Evolutionary conservation across 2,329 filamentous ascomycete species (phyloP).

Genomic region (Neocucurbitaria cava): DNA sequence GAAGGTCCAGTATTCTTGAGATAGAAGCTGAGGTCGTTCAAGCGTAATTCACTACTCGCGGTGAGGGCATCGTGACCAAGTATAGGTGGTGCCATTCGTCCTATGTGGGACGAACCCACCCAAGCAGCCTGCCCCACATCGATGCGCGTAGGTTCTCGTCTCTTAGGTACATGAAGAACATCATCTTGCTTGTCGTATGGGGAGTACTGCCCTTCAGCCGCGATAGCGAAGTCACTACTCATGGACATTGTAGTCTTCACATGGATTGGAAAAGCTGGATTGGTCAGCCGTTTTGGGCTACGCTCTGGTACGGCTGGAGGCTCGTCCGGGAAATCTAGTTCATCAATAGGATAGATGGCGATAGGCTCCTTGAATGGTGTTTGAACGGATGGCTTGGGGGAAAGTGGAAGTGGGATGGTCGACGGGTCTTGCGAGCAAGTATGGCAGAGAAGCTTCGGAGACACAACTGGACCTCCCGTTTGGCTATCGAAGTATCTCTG

Average conservation of each 20-base stretch:
- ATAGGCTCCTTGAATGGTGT: conserved; percentile 13
- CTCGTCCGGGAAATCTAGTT: conserved; percentile 16
- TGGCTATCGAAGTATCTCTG: conserved; percentile 42
- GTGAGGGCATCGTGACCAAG: conserved; percentile 40
- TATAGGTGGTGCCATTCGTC: conserved; percentile 42
- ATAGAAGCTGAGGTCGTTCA: conserved; percentile 42
- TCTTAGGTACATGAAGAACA: conserved; percentile 15
- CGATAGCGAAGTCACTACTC: conserved; percentile 31
- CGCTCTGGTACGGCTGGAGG: conserved; percentile 31
- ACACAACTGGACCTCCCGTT: conserved; percentile 16
- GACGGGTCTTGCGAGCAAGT: conserved; percentile 18
- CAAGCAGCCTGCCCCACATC: conserved; percentile 20
- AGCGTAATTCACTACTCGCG: conserved; percentile 27
- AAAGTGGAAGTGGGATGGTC: conserved; percentile 16
- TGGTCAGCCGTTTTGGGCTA: conserved; percentile 32
- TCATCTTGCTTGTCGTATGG: conserved; percentile 26
- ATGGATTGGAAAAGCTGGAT: conserved; percentile 20
- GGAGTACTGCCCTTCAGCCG: conserved; percentile 31
- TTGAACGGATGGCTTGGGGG: conserved; percentile 10
- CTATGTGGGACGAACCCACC: conserved; percentile 26
- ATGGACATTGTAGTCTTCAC: conserved; percentile 19
- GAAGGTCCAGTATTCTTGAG: conserved; percentile 41
- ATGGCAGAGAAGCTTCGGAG: conserved; percentile 12
- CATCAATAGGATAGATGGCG: conserved; percentile 22
- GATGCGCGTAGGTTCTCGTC: conserved; percentile 8